Evolutionary conservation across 2,329 filamentous ascomycete genomes (phyloP).

Genomic region (Ilyonectria robusta): DNA sequence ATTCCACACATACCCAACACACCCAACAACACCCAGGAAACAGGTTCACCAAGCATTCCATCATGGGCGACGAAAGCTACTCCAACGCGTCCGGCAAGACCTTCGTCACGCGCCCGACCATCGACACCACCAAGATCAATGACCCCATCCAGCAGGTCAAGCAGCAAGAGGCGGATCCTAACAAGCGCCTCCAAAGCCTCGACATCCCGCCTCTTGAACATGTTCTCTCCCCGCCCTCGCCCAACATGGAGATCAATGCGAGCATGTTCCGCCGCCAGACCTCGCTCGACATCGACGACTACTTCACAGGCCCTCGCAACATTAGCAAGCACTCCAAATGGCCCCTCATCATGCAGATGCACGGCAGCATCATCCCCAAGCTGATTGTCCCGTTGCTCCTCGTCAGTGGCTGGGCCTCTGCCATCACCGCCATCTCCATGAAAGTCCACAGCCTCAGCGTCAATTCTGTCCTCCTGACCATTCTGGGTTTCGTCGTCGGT

Average conservation of each 20-base stretch:
- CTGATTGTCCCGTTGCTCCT: conserved; percentile 79
- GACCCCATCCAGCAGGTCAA: conserved; percentile 1
- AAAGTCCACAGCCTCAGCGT: conserved; percentile 56
- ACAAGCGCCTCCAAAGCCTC: conserved; percentile 45
- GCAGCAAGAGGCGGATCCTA: conserved; percentile 30
- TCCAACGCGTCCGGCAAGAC: conserved; percentile 28
- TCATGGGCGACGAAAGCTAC: conserved; percentile 42
- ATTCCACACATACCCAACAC: not conserved
- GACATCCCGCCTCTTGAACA: conserved; percentile 49
- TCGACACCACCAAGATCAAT: conserved; percentile 19
- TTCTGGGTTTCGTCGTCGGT: conserved; percentile 87
- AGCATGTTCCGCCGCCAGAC: conserved; percentile 52
- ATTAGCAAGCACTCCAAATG: conserved; percentile 82
- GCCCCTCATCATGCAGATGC: conserved; percentile 81
- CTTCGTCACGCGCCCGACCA: conserved; percentile 23
- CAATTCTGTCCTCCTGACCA: conserved; percentile 72
- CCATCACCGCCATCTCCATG: conserved; percentile 71
- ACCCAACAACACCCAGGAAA: not conserved
- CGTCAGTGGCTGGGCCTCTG: conserved; percentile 75
- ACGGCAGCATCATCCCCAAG: conserved; percentile 81
- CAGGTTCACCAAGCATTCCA: conserved; percentile 20
- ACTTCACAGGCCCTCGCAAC: conserved; percentile 77
- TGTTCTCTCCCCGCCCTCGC: conserved; percentile 50
- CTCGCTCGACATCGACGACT: conserved; percentile 69
- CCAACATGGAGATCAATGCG: conserved; percentile 46